A percentile compares a stretch with the other conserved stretches of the same genome.
Evolutionary conservation across 2,329 filamentous ascomycete genomes (phyloP).

Genomic region (Neofusicoccum sp.): DNA sequence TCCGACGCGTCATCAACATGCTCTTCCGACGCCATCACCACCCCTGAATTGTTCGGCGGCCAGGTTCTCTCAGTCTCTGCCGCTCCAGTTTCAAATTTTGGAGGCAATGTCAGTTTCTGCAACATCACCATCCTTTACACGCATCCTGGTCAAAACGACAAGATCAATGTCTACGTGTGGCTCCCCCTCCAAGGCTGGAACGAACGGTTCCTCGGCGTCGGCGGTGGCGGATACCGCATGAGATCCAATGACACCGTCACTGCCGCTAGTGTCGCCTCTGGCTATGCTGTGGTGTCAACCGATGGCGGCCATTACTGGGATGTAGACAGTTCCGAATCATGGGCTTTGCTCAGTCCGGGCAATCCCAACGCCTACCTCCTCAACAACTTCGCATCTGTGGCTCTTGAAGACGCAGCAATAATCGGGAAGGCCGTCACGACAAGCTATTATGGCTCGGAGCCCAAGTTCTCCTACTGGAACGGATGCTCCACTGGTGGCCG

Average conservation of each 20-base stretch:
- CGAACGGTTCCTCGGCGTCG: constrained; percentile 22
- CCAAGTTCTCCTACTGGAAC: constrained; percentile 37
- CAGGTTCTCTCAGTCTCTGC: background rate
- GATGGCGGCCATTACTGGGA: constrained; percentile 13
- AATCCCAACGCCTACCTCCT: constrained; percentile 13
- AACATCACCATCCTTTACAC: constrained; percentile 40
- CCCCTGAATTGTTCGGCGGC: background rate
- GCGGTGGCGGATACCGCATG: constrained; percentile 23
- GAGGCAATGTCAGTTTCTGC: constrained; percentile 28
- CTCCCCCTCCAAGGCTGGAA: constrained; percentile 32
- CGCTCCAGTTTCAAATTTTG: background rate
- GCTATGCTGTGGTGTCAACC: background rate
- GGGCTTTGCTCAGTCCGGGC: constrained; percentile 21
- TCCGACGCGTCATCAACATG: background rate
- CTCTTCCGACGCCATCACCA: background rate
- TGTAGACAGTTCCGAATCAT: background rate
- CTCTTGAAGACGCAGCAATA: constrained; percentile 21
- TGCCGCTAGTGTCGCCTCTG: background rate
- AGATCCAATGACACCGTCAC: background rate
- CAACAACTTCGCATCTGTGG: constrained; percentile 13
- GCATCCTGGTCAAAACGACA: constrained; percentile 37
- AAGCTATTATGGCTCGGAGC: constrained; percentile 21
- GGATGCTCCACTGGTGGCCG: constrained; percentile 41
- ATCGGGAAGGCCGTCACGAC: constrained; percentile 18
- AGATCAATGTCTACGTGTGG: constrained; percentile 32